Conservation (phyloP, 2,329 filamentous ascomycete species). For the Pseudogymnoascus sp. region DNA sequence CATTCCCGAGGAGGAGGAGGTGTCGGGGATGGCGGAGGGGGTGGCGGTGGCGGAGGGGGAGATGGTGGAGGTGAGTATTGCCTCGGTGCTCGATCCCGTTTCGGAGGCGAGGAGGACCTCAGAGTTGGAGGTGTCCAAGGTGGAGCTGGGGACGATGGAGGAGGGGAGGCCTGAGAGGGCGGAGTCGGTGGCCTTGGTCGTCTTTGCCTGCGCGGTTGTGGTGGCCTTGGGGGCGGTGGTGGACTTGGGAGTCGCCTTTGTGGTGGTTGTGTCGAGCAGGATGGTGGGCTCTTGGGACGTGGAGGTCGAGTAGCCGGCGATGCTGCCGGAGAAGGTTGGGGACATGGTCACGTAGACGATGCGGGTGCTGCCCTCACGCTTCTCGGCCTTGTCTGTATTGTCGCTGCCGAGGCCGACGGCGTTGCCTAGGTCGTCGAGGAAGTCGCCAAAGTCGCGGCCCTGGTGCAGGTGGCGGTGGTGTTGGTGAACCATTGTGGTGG, state of each 20-base stretch:
- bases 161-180: not conserved
- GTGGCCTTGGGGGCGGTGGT: not conserved
- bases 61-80: slow-evolving; percentile 9
- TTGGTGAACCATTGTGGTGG: not conserved
- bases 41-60: slow-evolving; percentile 12
- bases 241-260: not conserved
- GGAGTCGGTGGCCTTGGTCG: not conserved
- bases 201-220: slow-evolving; percentile 1
- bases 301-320: slow-evolving; percentile 37
- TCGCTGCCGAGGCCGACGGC: not conserved
- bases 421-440: not conserved
- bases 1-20: slow-evolving; percentile 18
- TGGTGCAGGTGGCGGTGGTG: not conserved
- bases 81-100: slow-evolving; percentile 9
- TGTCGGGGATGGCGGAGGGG: not conserved
- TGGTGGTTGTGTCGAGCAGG: not conserved
- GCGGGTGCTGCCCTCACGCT: slow-evolving; percentile 20
- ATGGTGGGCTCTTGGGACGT: not conserved
- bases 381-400: not conserved
- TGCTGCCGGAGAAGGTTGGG: slow-evolving; percentile 42
- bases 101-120: not conserved
- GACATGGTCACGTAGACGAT: slow-evolving; percentile 44
- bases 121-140: slow-evolving; percentile 3
- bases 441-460: not conserved
- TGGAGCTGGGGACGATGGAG: slow-evolving; percentile 7